Conservation (phyloP, 345 rosid genomes). For the Arabidopsis arenosa region DNA sequence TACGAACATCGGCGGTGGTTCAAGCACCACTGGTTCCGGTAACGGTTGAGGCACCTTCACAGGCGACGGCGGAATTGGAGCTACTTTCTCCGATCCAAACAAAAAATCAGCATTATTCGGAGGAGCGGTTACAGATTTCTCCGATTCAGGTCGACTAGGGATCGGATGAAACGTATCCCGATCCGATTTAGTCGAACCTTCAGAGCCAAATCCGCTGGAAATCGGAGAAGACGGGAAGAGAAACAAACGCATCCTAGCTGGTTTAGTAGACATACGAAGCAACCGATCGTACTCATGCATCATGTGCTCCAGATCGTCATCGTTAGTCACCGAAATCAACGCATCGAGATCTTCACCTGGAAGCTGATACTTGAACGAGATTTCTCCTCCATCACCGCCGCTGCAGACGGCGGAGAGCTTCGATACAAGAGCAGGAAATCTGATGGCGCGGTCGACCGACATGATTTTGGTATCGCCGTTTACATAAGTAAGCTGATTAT, state of each 20-base stretch:
- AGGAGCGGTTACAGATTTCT: constrained; percentile 45
- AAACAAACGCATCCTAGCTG: constrained; percentile 87
- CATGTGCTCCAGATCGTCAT: constrained; percentile 93
- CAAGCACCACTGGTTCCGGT: constrained; percentile 45
- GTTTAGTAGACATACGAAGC: constrained; percentile 65
- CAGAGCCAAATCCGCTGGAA: constrained; percentile 56
- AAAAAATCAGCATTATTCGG: constrained; percentile 66
- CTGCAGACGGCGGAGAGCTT: constrained; percentile 64
- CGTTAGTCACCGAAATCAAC: constrained; percentile 85
- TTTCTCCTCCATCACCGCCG: constrained; percentile 45
- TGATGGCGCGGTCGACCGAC: constrained; percentile 72
- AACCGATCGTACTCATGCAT: constrained; percentile 93
- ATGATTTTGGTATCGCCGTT: constrained; percentile 93
- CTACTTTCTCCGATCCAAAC: constrained; percentile 72
- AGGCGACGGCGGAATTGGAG: constrained; percentile 43
- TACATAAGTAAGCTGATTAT: constrained; percentile 84
- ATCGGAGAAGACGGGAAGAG: constrained; percentile 56
- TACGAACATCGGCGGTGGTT: constrained; percentile 23
- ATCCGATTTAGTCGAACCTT: constrained; percentile 63
- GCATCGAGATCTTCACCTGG: constrained; percentile 98
- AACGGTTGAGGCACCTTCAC: constrained; percentile 35
- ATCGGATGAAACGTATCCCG: constrained; percentile 71
- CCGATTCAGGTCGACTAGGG: constrained; percentile 48
- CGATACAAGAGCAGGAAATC: constrained; percentile 57
- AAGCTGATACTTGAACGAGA: constrained; percentile 91